These are phyloP conservation scores for Ichthyophthirius multifiliis DNA, from an alignment of 169 alveolate genomes.

Conservation along the genomic window DNA sequence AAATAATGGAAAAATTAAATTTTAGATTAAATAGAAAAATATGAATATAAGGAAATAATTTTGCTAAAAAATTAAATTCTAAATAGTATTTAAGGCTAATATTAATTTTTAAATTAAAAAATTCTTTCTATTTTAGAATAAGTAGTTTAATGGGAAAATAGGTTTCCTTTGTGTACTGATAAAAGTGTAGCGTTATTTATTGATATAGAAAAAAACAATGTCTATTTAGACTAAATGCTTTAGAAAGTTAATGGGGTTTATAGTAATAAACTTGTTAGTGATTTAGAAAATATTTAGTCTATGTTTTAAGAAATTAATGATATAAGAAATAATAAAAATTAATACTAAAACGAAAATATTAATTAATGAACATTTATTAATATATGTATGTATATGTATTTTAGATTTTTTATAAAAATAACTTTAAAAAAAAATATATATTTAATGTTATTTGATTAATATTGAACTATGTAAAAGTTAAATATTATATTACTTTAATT, in stretches of 20 bases:
- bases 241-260: background rate
- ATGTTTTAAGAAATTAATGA: background rate
- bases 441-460: no score
- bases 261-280: background rate
- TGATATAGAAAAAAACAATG: background rate
- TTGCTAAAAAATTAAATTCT: background rate
- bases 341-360: background rate
- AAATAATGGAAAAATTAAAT: background rate
- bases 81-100: background rate
- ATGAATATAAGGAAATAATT: background rate
- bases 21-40: background rate
- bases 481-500: no score
- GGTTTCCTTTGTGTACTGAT: background rate
- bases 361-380: background rate
- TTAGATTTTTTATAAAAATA: no score
- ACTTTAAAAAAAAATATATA: no score
- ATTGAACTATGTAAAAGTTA: no score
- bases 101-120: background rate
- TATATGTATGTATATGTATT: no score
- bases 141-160: background rate
- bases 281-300: background rate
- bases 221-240: background rate
- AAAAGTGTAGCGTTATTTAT: background rate
- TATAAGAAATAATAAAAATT: background rate
- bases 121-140: background rate